Evolutionary conservation across 495 filamentous ascomycete genomes (phyloP).

Genomic region (Parathielavia hyrcaniae): DNA sequence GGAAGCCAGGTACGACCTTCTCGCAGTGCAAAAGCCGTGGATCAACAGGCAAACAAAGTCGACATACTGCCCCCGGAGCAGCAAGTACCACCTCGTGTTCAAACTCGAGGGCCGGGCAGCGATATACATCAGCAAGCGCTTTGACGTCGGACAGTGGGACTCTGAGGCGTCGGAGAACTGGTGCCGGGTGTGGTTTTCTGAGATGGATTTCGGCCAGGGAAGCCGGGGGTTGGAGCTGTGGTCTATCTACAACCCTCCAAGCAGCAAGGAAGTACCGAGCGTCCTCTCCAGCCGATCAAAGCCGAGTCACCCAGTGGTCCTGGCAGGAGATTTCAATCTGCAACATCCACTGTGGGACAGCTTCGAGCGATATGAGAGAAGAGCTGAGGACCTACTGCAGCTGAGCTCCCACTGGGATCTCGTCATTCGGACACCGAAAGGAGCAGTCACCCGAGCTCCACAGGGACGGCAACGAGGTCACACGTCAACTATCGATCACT

Average conservation of each 20-base stretch:
- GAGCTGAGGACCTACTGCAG: neutral
- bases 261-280: neutral
- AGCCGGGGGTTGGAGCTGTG: neutral
- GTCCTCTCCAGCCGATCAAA: neutral
- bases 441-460: neutral
- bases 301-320: neutral
- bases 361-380: neutral
- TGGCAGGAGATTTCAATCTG: conserved; percentile 8
- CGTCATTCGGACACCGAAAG: neutral
- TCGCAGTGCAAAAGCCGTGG: too few species aligned
- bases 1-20: too few species aligned
- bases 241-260: conserved; percentile 11
- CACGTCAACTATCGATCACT: conserved; percentile 2
- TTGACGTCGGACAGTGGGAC: too few species aligned
- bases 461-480: neutral
- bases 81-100: too few species aligned
- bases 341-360: conserved; percentile 3
- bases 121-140: too few species aligned
- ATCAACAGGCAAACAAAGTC: conserved; percentile 8
- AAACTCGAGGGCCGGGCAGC: too few species aligned
- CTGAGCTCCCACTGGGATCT: neutral
- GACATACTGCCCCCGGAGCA: neutral
- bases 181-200: too few species aligned
- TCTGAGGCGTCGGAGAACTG: too few species aligned
- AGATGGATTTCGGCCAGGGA: neutral